Evolutionary conservation across 306 rosid genomes (phyloP), one percentile per base, ranked within the genome.

Genomic region (Albizia julibrissin): DNA sequence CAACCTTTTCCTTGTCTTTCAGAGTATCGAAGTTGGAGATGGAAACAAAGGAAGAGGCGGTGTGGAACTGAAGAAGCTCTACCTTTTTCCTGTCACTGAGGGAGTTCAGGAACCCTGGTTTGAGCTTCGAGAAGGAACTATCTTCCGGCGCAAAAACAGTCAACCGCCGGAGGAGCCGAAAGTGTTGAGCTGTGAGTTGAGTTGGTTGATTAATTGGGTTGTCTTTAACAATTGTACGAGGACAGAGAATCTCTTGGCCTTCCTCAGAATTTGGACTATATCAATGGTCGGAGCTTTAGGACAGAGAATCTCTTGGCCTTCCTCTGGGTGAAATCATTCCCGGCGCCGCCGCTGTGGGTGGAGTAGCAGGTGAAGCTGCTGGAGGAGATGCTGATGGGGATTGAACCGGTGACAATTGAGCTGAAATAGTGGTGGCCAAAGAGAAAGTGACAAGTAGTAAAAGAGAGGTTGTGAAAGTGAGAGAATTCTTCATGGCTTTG

Each of bases 381-480:
- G 80, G 62, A 12, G 88, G 64, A 1, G 84, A 50, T 40, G 68
- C 52, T 18, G 86, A 26, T 7, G 93, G 91, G 40, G 91, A 72
- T 76, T 87, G 89, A 66, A 80, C 77, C 19, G 90, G 89, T 14
- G 82, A 79, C 22, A 83, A 80, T 49, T 87, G 90, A 8, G 89
- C 88, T 54, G 74, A 76, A 18, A 75, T 58, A 37, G 77, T 69
- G 81, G 62, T 44, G 74, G 75, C 59, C 73, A 77, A 76, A 13
- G 34, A 16, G 82, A 75, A 68, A 74, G 52, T 76, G 44, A 86
- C 9, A 31, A 87, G 40, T 26, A 88, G 74, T 34, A 92, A 54
- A 29, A 87, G 15, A 50, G 52, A 46, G 15, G 82, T 58, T 76
- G 79, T 52, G 78, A 88, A 61, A 33, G 16, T 58, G 64, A 81